phyloP scores from a whole-genome alignment of 768 basidiomycete species.

The Exidia glandulosa region DNA sequence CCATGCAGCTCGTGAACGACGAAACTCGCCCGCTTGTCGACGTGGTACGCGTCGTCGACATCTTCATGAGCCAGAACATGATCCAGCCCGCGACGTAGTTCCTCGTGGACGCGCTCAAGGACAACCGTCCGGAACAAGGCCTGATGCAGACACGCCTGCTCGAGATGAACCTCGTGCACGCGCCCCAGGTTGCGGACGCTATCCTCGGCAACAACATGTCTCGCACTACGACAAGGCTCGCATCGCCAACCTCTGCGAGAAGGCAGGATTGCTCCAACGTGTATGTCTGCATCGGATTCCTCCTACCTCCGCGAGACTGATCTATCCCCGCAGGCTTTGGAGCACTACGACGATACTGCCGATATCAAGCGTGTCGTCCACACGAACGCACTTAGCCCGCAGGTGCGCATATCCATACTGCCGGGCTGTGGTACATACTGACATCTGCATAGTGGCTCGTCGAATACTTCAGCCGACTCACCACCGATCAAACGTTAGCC shows the following conservation, averaged over 20 bases:
- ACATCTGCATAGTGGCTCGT: slow-evolving; percentile 71
- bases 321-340: slow-evolving; percentile 65
- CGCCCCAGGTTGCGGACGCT: slow-evolving; percentile 97
- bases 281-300: slow-evolving; percentile 35
- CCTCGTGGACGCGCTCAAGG: slow-evolving; percentile 93
- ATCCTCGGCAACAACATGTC: slow-evolving; percentile 98
- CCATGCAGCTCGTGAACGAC: slow-evolving; percentile 87
- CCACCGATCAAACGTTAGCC: slow-evolving; percentile 93
- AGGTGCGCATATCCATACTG: slow-evolving; percentile 33
- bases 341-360: slow-evolving; percentile 95
- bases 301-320: slow-evolving; percentile 1
- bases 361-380: slow-evolving; percentile 99
- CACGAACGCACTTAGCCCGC: slow-evolving; percentile 69
- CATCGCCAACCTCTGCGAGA: slow-evolving; percentile 97
- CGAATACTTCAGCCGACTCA: slow-evolving; percentile 91
- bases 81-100: slow-evolving; percentile 98
- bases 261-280: slow-evolving; percentile 89
- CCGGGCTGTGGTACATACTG: slow-evolving; percentile 1
- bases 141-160: slow-evolving; percentile 91
- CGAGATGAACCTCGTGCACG: slow-evolving; percentile 96
- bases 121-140: slow-evolving; percentile 94
- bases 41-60: slow-evolving; percentile 91
- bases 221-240: slow-evolving; percentile 91
- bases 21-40: slow-evolving; percentile 89
- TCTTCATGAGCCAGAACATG: slow-evolving; percentile 99